These are phyloP conservation scores for Ruellia speciosa DNA, from an alignment of 305 asterid genomes.

Conservation along the genomic window DNA sequence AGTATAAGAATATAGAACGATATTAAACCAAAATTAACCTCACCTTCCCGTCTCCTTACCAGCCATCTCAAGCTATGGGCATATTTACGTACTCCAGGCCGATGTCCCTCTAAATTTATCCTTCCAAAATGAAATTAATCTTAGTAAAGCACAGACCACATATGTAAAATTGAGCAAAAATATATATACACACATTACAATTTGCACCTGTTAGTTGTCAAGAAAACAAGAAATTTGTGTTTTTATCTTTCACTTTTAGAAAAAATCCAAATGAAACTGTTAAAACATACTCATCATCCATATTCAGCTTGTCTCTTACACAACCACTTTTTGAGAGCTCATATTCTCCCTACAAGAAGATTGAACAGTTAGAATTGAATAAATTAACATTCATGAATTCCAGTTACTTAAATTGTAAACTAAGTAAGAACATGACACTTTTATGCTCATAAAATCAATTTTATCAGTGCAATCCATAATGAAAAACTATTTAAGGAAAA, in stretches of 20 bases:
- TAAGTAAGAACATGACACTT: neutral
- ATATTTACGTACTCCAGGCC: slow-evolving; percentile 42
- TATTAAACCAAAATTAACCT: slow-evolving; percentile 18
- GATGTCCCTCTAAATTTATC: slow-evolving; percentile 50
- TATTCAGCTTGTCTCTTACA: slow-evolving; percentile 40
- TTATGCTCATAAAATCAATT: neutral
- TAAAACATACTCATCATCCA: slow-evolving; percentile 45
- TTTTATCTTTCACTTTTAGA: neutral
- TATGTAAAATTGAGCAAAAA: neutral
- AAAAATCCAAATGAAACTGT: slow-evolving; percentile 8
- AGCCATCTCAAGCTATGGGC: slow-evolving; percentile 44
- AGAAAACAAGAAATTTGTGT: neutral
- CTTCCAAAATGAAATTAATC: slow-evolving; percentile 29
- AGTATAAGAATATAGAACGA: neutral
- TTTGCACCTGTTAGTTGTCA: slow-evolving; percentile 1
- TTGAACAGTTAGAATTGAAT: neutral
- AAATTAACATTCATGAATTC: neutral
- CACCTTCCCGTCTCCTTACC: slow-evolving; percentile 46
- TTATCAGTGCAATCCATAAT: neutral
- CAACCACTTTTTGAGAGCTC: slow-evolving; percentile 43
- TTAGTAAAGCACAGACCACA: slow-evolving; percentile 5
- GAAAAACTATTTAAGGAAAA: too few relatives aligned
- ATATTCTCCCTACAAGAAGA: slow-evolving; percentile 35
- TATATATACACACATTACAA: too few relatives aligned
- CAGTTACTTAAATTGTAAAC: neutral